A percentile compares a stretch with the other conserved stretches of the same genome.
These are phyloP conservation scores for Gonium pectorale DNA, from an alignment of 139 green algal species.

Conservation along the genomic window DNA sequence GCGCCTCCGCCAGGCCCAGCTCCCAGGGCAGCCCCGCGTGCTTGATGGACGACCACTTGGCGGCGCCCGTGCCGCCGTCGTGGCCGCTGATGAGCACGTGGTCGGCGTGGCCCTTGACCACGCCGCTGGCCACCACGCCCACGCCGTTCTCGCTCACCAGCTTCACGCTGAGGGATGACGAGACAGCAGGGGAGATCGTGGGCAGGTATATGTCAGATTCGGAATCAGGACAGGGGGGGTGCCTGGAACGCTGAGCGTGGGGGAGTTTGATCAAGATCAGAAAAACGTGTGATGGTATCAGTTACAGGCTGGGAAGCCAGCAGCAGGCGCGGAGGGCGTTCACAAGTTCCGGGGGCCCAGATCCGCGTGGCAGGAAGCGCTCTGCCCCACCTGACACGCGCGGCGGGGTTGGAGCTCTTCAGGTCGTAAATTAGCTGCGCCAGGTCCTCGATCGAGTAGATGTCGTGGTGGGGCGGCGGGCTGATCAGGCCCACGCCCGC, in stretches of 20 bases:
- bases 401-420: conserved; percentile 82
- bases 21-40: conserved; percentile 93
- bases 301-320: too few species aligned
- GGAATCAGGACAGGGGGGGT: too few species aligned
- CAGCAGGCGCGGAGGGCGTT: too few species aligned
- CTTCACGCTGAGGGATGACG: conserved; percentile 88
- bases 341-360: too few species aligned
- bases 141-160: conserved; percentile 96
- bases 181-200: not conserved
- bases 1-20: conserved; percentile 93
- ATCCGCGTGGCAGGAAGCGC: too few species aligned
- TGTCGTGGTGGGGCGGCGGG: conserved; percentile 99
- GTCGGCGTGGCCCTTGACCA: conserved; percentile 97
- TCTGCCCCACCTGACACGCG: conserved; percentile 56
- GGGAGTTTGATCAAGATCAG: too few species aligned
- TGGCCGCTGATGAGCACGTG: conserved; percentile 96
- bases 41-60: conserved; percentile 89
- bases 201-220: too few species aligned
- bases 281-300: too few species aligned
- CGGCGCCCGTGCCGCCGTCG: conserved; percentile 93
- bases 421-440: conserved; percentile 99
- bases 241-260: too few species aligned
- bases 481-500: conserved; percentile 97
- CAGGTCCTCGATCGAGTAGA: conserved; percentile 99
- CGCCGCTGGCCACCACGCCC: conserved; percentile 88